Evolutionary conservation across 2,329 filamentous ascomycete species (phyloP).

Genomic region (Beauveria sp.): DNA sequence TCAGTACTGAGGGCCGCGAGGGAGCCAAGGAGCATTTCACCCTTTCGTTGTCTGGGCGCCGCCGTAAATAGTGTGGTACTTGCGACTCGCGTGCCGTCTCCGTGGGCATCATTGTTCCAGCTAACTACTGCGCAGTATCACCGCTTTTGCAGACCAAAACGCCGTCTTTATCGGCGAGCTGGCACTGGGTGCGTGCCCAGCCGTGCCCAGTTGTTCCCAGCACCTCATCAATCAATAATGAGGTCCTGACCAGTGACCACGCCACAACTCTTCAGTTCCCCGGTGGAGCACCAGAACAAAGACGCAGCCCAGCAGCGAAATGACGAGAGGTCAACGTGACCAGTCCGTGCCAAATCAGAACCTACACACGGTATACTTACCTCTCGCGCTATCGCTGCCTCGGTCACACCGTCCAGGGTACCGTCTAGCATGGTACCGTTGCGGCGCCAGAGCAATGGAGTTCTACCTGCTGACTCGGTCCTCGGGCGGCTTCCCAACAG

Average conservation of each 20-base stretch:
- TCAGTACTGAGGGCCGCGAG: not conserved
- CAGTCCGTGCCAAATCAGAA: not conserved
- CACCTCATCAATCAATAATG: not conserved
- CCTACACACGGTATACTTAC: conserved; percentile 2
- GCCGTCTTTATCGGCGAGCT: not conserved
- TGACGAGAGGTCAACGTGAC: conserved; percentile 14
- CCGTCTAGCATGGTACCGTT: not conserved
- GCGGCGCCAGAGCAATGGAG: not conserved
- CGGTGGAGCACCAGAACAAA: not conserved
- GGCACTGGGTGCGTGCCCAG: not conserved
- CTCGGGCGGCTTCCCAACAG: not conserved
- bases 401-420: not conserved
- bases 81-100: not conserved
- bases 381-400: not conserved
- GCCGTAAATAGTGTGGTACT: not conserved
- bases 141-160: not conserved
- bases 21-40: not conserved
- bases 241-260: not conserved
- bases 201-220: not conserved
- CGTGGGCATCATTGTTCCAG: conserved; percentile 1
- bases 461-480: not conserved
- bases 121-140: not conserved
- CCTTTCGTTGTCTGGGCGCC: not conserved
- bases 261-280: not conserved
- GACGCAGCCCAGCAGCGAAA: conserved; percentile 8